Base-by-base conservation (phyloP, 2,329 filamentous ascomycete species). In the Fusarium sp. region DNA sequence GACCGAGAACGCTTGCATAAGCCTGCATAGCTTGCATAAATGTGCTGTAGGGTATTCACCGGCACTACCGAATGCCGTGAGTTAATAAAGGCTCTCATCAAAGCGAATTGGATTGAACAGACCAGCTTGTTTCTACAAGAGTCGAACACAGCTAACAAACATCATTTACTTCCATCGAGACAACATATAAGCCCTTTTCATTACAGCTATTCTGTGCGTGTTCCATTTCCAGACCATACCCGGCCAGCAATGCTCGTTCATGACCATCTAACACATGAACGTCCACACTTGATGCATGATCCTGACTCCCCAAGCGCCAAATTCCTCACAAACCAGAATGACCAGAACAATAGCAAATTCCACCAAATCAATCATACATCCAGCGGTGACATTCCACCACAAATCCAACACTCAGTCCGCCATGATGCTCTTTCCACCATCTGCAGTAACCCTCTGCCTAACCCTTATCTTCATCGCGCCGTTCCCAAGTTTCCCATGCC, bases 341-440 rank as follows among this genome's bases (percentile, higher is more conserved):
- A 38, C 34, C 34, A 38, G 1, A n/a, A 38, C 18, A 7, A 38
- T 4, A 38, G 6, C 3, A 12, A n/a, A 38, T 38, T 38, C 34
- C 18, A n/a, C 10, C 9, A 38, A 11, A n/a, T 38, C 10, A 4
- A 38, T 12, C 18, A 2, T 18, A 38, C 18, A 4, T 0, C 10
- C 10, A 0, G 10, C 34, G 2, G 7, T n/a, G 18, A 2, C 1
- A 7, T 2, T 11, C 1, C 1, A 38, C 6, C 18, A 38, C 18
- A 12, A 12, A n/a, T n/a, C 2, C 18, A n/a, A 12, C 18, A 1
- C 0, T 38, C 34, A 38, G 6, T 38, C 3, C 18, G 34, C 34
- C 18, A 38, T 38, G 3, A 38, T 38, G 4, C 34, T 38, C 18
- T 38, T 38, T 38, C 34, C 34, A n/a, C 34, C 34, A 38, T 38